Percentiles rank a stretch among this genome's conserved stretches.
Evolutionary conservation across 371 early-diverging fungal genomes (phyloP).

Genomic region (Lichtheimia hyalospora): DNA sequence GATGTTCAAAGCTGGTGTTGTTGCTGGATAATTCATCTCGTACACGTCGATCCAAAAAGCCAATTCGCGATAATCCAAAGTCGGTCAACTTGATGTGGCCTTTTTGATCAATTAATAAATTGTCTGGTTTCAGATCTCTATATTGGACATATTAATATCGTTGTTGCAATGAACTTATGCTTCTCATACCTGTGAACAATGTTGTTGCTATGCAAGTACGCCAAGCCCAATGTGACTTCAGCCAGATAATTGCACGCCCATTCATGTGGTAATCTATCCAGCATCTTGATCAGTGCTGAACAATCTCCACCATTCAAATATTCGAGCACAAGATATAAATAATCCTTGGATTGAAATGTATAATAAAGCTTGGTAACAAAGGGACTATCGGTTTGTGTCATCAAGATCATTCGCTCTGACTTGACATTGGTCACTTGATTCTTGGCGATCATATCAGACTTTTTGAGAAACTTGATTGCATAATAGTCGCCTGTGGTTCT

Average conservation of each 20-base stretch:
- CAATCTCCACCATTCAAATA: slow-evolving; percentile 98
- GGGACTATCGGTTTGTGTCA: slow-evolving; percentile 86
- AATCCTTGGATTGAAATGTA: slow-evolving; percentile 90
- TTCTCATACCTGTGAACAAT: slow-evolving; percentile 79
- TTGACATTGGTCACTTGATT: slow-evolving; percentile 92
- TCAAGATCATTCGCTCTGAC: slow-evolving; percentile 84
- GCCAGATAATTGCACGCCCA: slow-evolving; percentile 92
- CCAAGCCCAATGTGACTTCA: slow-evolving; percentile 93
- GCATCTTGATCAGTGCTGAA: slow-evolving; percentile 84
- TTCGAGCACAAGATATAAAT: slow-evolving; percentile 93
- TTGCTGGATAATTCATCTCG: slow-evolving; percentile 49
- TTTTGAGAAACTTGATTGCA: slow-evolving; percentile 89
- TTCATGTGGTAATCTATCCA: slow-evolving; percentile 83
- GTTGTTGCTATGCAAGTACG: slow-evolving; percentile 86
- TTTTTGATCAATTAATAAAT: slow-evolving; percentile 83
- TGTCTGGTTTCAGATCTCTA: slow-evolving; percentile 91
- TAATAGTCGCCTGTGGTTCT: slow-evolving; percentile 84
- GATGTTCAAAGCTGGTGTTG: slow-evolving; percentile 17
- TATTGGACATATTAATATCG: neutral
- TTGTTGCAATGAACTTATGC: neutral
- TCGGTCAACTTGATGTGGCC: slow-evolving; percentile 95
- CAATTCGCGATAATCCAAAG: slow-evolving; percentile 91
- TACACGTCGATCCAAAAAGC: slow-evolving; percentile 82
- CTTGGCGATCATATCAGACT: slow-evolving; percentile 90
- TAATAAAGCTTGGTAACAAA: slow-evolving; percentile 94